Conservation (phyloP, 768 basidiomycete species). For the Podaxis pistillaris region DNA sequence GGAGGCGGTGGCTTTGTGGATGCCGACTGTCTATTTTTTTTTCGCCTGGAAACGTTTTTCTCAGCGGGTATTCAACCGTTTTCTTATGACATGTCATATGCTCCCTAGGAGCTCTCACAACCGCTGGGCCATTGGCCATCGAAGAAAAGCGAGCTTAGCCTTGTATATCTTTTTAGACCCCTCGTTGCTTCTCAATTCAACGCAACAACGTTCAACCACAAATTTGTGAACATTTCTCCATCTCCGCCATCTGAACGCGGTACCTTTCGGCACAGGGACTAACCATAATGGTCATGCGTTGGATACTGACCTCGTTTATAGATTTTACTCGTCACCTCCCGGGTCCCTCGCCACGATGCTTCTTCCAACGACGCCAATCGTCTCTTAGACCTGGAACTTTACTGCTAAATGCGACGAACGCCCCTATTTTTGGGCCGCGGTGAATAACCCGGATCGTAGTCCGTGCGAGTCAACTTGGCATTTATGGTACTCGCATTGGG, state of each 20-base stretch:
- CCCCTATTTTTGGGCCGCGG: background rate
- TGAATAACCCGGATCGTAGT: background rate
- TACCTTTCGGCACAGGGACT: background rate
- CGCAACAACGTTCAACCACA: conserved; percentile 4
- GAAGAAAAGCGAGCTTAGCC: background rate
- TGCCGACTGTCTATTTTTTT: background rate
- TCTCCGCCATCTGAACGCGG: conserved; percentile 4
- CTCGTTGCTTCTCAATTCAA: conserved; percentile 4
- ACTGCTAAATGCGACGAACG: background rate
- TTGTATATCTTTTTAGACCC: background rate
- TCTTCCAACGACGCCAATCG: background rate
- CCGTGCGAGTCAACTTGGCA: background rate
- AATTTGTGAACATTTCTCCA: conserved; percentile 7
- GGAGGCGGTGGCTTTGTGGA: background rate
- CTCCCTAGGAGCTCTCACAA: background rate
- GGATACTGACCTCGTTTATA: background rate
- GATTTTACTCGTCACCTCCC: background rate
- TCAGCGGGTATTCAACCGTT: background rate
- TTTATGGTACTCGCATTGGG: background rate
- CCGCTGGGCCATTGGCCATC: background rate
- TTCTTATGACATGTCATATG: background rate
- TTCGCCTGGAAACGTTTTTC: background rate
- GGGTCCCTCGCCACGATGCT: background rate
- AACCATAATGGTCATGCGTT: background rate
- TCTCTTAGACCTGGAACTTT: background rate